phyloP scores from a whole-genome alignment of 2,329 filamentous ascomycete species.

The Scedosporium aurantiacum region DNA sequence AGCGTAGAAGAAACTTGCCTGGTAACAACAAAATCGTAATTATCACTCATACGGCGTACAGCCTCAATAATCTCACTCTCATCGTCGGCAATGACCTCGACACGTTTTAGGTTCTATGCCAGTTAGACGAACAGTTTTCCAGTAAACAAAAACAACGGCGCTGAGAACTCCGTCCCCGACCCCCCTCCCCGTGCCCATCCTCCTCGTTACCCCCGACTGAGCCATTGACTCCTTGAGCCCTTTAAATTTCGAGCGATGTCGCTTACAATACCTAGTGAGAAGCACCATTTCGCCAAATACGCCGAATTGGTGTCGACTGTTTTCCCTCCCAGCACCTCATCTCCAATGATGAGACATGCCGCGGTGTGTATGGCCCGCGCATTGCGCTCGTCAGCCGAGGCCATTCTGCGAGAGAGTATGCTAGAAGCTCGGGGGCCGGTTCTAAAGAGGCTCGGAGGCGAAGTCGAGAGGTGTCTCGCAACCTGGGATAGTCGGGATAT shows the following conservation, averaged over 20 bases:
- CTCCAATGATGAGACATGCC: conserved; percentile 89
- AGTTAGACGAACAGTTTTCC: neutral
- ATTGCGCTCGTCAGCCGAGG: conserved; percentile 38
- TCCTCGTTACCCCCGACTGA: no score
- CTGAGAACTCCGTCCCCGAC: neutral
- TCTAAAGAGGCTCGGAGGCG: conserved; percentile 27
- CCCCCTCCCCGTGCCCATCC: neutral
- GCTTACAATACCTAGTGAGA: conserved; percentile 47
- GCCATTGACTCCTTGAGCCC: no score
- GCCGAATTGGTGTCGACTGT: conserved; percentile 57
- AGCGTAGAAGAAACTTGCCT: conserved; percentile 30
- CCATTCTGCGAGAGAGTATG: conserved; percentile 26
- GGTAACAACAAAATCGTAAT: conserved; percentile 91
- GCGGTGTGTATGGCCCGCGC: conserved; percentile 73
- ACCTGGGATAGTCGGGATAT: conserved; percentile 65
- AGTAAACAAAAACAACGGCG: neutral
- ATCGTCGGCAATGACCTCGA: conserved; percentile 92
- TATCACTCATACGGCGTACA: conserved; percentile 71
- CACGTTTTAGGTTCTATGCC: conserved; percentile 57
- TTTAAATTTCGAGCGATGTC: no score
- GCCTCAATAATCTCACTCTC: conserved; percentile 85
- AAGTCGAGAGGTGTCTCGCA: conserved; percentile 50
- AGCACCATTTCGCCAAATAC: conserved; percentile 55
- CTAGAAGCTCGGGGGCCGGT: conserved; percentile 30
- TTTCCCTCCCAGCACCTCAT: conserved; percentile 93